Evolutionary conservation across 2,329 filamentous ascomycete species (phyloP).

Genomic region (Stylonectria norvegica): DNA sequence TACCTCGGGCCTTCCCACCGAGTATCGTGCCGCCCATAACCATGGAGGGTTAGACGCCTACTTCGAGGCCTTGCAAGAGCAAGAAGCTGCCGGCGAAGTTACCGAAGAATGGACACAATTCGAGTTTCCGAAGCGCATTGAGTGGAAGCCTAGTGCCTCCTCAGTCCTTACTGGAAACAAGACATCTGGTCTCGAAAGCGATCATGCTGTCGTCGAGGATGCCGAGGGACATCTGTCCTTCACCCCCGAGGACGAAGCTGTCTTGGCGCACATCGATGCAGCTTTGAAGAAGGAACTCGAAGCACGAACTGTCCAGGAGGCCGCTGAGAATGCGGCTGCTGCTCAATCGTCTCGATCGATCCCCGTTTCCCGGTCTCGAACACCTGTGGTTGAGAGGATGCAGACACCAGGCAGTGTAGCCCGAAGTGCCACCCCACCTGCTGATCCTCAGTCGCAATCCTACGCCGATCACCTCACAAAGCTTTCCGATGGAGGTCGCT

Average conservation of each 20-base stretch:
- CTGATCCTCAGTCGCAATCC: conserved; percentile 61
- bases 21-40: conserved; percentile 52
- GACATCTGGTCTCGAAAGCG: conserved; percentile 35
- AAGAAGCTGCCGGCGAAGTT: conserved; percentile 59
- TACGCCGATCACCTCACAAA: conserved; percentile 78
- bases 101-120: conserved; percentile 89
- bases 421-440: conserved; percentile 58
- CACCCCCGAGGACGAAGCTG: conserved; percentile 52
- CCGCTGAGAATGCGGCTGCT: conserved; percentile 40
- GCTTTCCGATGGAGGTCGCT: conserved; percentile 68
- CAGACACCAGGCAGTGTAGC: conserved; percentile 45
- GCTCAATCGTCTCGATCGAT: conserved; percentile 37
- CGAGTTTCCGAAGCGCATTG: conserved; percentile 82
- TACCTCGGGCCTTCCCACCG: conserved; percentile 43
- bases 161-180: conserved; percentile 60
- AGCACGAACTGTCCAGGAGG: conserved; percentile 44
- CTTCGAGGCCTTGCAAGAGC: conserved; percentile 83
- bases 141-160: conserved; percentile 70
- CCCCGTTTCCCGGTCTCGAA: conserved; percentile 38
- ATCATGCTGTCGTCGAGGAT: conserved; percentile 33
- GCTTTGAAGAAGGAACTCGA: conserved; percentile 77
- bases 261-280: conserved; percentile 79
- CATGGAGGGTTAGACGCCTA: conserved; percentile 81
- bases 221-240: conserved; percentile 38
- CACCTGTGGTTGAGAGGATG: conserved; percentile 40